Evolutionary conservation across 495 filamentous ascomycete species (phyloP).

Genomic region (Penicillium alfredii): DNA sequence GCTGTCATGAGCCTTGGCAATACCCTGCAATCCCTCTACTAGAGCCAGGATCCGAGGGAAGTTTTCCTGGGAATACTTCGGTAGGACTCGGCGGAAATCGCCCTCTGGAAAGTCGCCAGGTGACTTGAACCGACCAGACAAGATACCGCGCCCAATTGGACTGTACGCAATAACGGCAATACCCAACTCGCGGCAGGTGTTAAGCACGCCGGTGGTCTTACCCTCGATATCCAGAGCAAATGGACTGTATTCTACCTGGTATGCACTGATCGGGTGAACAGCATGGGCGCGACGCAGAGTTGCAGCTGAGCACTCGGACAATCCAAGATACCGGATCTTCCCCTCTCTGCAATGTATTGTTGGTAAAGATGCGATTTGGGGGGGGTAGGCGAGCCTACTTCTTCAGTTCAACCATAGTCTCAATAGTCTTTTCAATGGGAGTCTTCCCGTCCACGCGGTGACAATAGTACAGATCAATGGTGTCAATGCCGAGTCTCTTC

Average conservation of each 20-base stretch:
- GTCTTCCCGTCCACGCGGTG: constrained; percentile 33
- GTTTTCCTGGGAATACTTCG: constrained; percentile 47
- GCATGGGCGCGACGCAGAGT: constrained; percentile 59
- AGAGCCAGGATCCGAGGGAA: constrained; percentile 43
- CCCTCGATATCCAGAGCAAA: constrained; percentile 56
- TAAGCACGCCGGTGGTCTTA: constrained; percentile 38
- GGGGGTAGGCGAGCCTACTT: constrained; percentile 21
- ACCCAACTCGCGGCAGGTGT: constrained; percentile 56
- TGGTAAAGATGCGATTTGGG: neutral
- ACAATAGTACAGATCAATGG: constrained; percentile 57
- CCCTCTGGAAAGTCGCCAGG: constrained; percentile 38
- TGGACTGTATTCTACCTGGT: constrained; percentile 60
- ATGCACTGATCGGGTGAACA: constrained; percentile 52
- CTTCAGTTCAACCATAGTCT: constrained; percentile 52
- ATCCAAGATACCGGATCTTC: constrained; percentile 49
- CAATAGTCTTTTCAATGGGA: constrained; percentile 54
- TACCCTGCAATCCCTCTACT: constrained; percentile 29
- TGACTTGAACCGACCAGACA: constrained; percentile 44
- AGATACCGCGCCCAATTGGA: constrained; percentile 55
- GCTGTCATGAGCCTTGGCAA: constrained; percentile 44
- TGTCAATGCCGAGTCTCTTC: constrained; percentile 44
- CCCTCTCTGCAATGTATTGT: constrained; percentile 36
- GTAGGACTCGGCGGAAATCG: constrained; percentile 34
- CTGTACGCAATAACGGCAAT: constrained; percentile 55
- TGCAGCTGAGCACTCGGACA: constrained; percentile 49